These are phyloP conservation scores for Glebionis coronaria DNA, from an alignment of 129 eudicot species.

Conservation along the genomic window DNA sequence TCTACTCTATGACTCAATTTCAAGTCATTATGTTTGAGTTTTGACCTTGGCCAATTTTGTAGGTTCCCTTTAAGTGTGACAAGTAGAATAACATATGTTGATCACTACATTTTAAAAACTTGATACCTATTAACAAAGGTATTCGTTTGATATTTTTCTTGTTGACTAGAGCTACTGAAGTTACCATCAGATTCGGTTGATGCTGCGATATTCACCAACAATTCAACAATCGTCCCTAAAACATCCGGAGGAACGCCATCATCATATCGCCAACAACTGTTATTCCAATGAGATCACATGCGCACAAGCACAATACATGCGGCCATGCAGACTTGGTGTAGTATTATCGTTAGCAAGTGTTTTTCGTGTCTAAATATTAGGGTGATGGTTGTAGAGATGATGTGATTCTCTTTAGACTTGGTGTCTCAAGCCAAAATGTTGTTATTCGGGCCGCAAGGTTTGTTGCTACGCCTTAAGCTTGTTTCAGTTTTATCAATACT, in stretches of 20 bases:
- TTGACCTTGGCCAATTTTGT: neutral
- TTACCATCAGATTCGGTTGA: constrained; percentile 33
- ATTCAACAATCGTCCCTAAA: constrained; percentile 15
- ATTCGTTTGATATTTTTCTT: neutral
- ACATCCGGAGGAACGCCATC: constrained; percentile 16
- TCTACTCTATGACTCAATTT: too few relatives aligned
- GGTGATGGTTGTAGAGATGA: neutral
- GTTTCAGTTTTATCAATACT: constrained; percentile 5
- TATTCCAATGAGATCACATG: constrained; percentile 3
- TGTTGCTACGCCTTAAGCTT: neutral
- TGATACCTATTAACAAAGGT: neutral
- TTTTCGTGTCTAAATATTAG: constrained; percentile 13
- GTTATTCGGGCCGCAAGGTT: constrained; percentile 6
- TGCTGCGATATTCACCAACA: constrained; percentile 28
- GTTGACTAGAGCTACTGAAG: constrained; percentile 23
- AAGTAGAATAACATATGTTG: neutral
- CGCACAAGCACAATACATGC: constrained; percentile 15
- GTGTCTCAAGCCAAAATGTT: neutral
- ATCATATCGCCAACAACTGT: neutral
- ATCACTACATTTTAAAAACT: neutral
- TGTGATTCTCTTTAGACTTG: constrained; percentile 7
- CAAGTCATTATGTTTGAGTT: neutral
- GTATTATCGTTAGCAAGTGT: constrained; percentile 15
- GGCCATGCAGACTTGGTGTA: constrained; percentile 1
- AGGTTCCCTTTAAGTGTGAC: neutral